Evolutionary conservation across 2,329 filamentous ascomycete species (phyloP), one percentile per base, ranked within the genome.

Genomic region (Venturia carpophila): DNA sequence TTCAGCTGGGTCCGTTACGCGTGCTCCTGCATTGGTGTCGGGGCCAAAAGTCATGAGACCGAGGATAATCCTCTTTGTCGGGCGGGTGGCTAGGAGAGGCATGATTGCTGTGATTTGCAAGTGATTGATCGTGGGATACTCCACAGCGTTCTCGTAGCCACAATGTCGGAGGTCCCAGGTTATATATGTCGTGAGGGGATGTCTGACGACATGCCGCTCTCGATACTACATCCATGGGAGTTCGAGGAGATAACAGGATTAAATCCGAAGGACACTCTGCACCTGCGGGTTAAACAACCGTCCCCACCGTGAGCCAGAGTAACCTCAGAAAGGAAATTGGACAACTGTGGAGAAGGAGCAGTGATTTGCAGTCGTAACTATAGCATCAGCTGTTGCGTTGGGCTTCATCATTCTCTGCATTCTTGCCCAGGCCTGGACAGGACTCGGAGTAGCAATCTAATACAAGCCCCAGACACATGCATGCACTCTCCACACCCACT

Each of bases 41-140:
- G 89, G 85, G 42, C 66, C 88, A 78, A 90, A 91, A 72, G 87
- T 91, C 90, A 92, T 92, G 52, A 90, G 82, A 70, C 90, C 89
- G 42, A 93, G 84, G 78, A 93, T 89, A 68, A 90, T 79, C 69
- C 87, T 83, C 68, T 85, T 80, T 69, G 84, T 86, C 66, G 73
- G 73, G 24, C 71, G 73, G 42, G 69, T 68, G 43, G 71, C 70
- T 66, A 76, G 69, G 63, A 77, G 73, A 68, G 75, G 73, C 75
- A 77, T 77, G 37, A 11, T 7, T 45, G 41, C 19, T 21, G 7
- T 47, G 62, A 3, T 30, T 63, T 37, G 6, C 30, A 37, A 37
- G 27, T 19, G 52, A 17, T 7, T 56, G 30, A 34, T 34, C 17
- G 49, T 34, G 24, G 24, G 9, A 17, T 55, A 17, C 1, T 34